These are phyloP conservation scores for Sistotremastrum niveocremeum DNA, from an alignment of 768 basidiomycete genomes.

Conservation along the genomic window DNA sequence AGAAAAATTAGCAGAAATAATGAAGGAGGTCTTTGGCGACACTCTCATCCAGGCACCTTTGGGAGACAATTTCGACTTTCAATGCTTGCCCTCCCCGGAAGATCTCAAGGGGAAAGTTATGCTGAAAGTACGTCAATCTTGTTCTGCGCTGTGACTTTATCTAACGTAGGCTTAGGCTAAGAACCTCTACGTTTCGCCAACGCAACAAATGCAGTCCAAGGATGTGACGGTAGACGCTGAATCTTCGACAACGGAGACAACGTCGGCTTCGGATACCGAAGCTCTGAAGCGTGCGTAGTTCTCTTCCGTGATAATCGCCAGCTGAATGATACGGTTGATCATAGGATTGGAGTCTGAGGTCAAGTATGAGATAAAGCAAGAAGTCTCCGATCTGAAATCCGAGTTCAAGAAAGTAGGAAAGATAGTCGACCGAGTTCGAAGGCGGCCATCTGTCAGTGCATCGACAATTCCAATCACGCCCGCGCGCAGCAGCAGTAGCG, in stretches of 20 bases:
- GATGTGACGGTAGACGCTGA: conserved; percentile 24
- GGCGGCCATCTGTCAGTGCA: background rate
- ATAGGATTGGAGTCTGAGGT: conserved; percentile 5
- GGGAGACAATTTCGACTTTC: conserved; percentile 34
- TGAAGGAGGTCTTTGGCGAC: conserved; percentile 49
- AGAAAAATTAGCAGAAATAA: conserved; percentile 60
- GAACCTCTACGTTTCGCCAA: conserved; percentile 47
- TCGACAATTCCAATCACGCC: background rate
- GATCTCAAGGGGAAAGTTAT: conserved; percentile 66
- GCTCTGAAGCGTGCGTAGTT: conserved; percentile 7
- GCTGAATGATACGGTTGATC: background rate
- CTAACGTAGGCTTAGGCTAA: conserved; percentile 40
- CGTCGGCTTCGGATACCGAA: conserved; percentile 20
- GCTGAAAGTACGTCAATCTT: conserved; percentile 47
- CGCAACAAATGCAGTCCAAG: conserved; percentile 20
- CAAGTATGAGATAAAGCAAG: conserved; percentile 11
- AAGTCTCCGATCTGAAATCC: conserved; percentile 22
- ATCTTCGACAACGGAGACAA: conserved; percentile 28
- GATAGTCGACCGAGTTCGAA: conserved; percentile 5
- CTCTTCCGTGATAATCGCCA: background rate
- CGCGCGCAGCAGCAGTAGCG: background rate
- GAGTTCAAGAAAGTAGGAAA: conserved; percentile 21
- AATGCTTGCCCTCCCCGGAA: conserved; percentile 69
- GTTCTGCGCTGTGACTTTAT: background rate
- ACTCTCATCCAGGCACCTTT: conserved; percentile 34